Base-by-base conservation (phyloP, 768 basidiomycete species). In the Saitozyma podzolica region DNA sequence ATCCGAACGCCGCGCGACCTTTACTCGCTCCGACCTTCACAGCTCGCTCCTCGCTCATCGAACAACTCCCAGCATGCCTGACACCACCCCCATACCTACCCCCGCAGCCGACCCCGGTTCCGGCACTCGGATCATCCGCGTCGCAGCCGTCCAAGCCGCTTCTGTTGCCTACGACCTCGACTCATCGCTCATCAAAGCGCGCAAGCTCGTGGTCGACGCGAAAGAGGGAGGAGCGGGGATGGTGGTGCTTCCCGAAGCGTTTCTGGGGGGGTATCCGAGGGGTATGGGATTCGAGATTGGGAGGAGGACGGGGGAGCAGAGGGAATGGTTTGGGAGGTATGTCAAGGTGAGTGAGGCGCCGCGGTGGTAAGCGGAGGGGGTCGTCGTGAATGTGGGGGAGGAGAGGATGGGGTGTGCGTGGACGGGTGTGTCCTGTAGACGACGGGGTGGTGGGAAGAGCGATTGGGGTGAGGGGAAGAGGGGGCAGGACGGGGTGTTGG, bases 161-260 rank as follows among this genome's bases (percentile, higher is more conserved):
- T 56, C 69, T 0, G 52, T 67, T 1, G 62, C 63, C 3, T 70
- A 62, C 55, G 54, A 67, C 63, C 66, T 70, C 17, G 1, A 20
- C n/a, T 54, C 59, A 13, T 48, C 69, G 4, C 40, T 70, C 0
- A 41, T n/a, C 19, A 70, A 70, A 56, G 50, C 62, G 9, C 40
- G 49, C 17, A 40, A 48, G 7, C 60, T 65, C 7, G 56, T 63
- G 6, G 9, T 2, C 9, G 59, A 67, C n/a, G 66, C 65, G n/a
- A 55, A 55, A 41, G 19, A 52, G 19, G 41, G 43, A n/a, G 51
- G 56, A 8, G 59, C 68, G 3, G 29, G 64, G 40, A 50, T 72
- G 6, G 64, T 72, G 17, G 62, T 68, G 17, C 51, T 72, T 11
- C 70, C 70, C 6, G 70, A 72, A 59, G 70, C 67, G 9, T 72